Evolutionary conservation across 345 rosid genomes (phyloP), one percentile per base, ranked within the genome.

Genomic region (Orychophragmus violaceus): DNA sequence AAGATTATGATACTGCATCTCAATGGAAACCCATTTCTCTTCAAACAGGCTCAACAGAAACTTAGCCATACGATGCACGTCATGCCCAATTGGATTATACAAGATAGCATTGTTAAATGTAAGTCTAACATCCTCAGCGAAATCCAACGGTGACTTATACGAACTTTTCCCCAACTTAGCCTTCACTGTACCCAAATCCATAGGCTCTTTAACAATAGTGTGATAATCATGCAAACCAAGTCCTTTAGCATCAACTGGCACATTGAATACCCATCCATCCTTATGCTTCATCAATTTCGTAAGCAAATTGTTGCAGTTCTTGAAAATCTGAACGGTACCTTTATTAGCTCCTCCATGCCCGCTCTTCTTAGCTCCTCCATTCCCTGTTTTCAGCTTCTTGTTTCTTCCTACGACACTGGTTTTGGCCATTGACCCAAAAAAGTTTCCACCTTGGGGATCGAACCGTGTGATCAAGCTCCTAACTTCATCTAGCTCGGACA

Each of bases 181-280:
- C 77, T 83, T 85, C 67, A 92, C 94, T 0, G 96, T 83, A 22
- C 97, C 97, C 78, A 92, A 84, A 86, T 92, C 98, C 98, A 92
- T 92, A 0, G 97, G 97, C 14, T 81, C 82, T 77, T 86, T 85
- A 24, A 92, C 74, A 62, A 90, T 89, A 4, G 70, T 77, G 70
- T 76, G 78, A 66, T 92, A 92, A 82, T 92, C 97, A 42, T 77
- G 88, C 68, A 90, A 73, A 24, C 83, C 85, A 69, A 90, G 84
- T 65, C 76, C 85, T 69, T 87, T 79, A 5, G 67, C 94, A 82
- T 92, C 97, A 41, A 92, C 98, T 0, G 98, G 96, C 2, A 57
- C 48, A 73, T 86, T 85, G 62, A 92, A 92, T 62, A 90, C 83
- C 97, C 97, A 92, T 22, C 91, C 91, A 79, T 41, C 70, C 63